Base-by-base conservation (phyloP, 495 filamentous ascomycete species). In the Amphirosellinia nigrospora region DNA sequence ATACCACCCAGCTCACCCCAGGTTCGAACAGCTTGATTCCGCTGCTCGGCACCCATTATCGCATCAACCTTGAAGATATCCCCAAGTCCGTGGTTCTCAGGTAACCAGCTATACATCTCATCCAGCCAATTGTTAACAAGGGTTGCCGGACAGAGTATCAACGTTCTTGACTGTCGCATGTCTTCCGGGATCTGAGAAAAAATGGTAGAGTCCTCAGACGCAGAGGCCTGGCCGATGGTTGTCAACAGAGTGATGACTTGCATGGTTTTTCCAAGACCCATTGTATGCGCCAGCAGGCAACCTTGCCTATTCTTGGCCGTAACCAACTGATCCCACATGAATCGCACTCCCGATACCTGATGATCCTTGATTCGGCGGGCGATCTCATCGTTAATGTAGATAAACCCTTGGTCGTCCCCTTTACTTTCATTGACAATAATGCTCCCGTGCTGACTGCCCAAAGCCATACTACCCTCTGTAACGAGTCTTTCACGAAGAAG, bases 191-290 rank as follows among this genome's bases (percentile, higher is more conserved):
- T 86, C 78, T 97, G 93, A 0, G 79, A 75, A 5, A 72, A 78
- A 21, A 95, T 82, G 0, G 78, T 72, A 1, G 80, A 78, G 50
- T 94, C 85, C 2, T 77, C 39, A 0, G 92, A 94, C 16, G 73
- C 68, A 26, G 89, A 83, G 2, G 93, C 87, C 69, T 90, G 83
- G 8, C 89, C 83, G 66, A 97, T 88, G 19, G 93, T 91, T 4
- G 91, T 84, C 2, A 98, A 84, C 45, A 98, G 79, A 0, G 93
- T 90, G 70, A 98, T 93, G 2, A 88, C 87, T 81, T 97, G 95
- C 88, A 97, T 92, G 0, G 95, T 97, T 79, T 98, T 98, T 16
- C 94, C 94, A 19, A 98, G 79, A 2, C 94, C 94, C 95, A 97
- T 97, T 1, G 93, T 93, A 76, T 97, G 94, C 2, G 94, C 93